Conservation (phyloP, 352 stramenopile species). For the Phytophthora quininea region DNA sequence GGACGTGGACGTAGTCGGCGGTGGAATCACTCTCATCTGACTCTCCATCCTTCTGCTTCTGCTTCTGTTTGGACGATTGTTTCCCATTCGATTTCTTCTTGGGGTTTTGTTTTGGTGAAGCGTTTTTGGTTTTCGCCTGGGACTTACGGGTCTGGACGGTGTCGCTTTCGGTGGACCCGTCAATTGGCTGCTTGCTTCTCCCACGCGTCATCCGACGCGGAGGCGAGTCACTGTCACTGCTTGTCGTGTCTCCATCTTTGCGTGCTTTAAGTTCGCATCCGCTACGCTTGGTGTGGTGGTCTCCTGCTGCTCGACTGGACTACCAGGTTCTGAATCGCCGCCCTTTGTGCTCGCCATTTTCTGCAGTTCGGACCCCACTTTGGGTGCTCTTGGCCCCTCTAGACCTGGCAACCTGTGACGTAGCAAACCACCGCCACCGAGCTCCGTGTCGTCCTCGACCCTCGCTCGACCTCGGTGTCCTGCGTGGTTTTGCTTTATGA, state of each 20-base stretch:
- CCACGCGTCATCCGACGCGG: conserved; percentile 30
- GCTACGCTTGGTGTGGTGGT: conserved; percentile 5
- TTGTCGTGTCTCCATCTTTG: conserved; percentile 29
- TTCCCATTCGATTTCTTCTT: conserved; percentile 18
- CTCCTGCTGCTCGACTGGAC: conserved; percentile 14
- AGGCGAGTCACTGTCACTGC: conserved; percentile 27
- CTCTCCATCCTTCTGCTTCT: conserved; percentile 29
- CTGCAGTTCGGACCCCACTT: background rate
- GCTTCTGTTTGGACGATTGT: conserved; percentile 7
- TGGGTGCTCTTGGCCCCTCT: background rate
- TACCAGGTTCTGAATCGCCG: background rate
- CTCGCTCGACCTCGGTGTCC: too few relatives aligned
- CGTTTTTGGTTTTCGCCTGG: conserved; percentile 19
- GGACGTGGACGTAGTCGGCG: conserved; percentile 65
- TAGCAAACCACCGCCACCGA: background rate
- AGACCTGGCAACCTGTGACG: background rate
- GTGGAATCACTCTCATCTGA: conserved; percentile 54
- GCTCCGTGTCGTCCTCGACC: background rate
- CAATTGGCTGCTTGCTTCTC: conserved; percentile 11
- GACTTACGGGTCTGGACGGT: conserved; percentile 24
- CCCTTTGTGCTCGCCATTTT: background rate
- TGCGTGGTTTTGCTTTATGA: too few relatives aligned
- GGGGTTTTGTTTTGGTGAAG: background rate
- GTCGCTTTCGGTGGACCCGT: conserved; percentile 25
- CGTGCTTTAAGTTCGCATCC: conserved; percentile 19